Percentiles rank a stretch among this genome's conserved stretches.
Conservation (phyloP, 1,284 basidiomycete species). For the Mycosarcoma mackinlayi region DNA sequence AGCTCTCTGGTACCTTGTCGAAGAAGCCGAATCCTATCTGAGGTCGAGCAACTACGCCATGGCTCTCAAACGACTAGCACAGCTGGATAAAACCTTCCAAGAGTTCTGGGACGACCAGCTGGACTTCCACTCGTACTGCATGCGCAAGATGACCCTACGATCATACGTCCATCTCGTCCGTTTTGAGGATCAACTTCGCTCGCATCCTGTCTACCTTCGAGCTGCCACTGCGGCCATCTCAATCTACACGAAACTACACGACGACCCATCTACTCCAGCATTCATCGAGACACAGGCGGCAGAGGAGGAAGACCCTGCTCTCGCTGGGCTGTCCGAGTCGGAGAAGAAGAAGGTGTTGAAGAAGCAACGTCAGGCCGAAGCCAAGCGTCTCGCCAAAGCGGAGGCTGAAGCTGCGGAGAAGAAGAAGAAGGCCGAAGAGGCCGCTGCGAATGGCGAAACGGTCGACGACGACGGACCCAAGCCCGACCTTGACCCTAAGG, state of each 20-base stretch:
- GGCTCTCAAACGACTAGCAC: slow-evolving; percentile 87
- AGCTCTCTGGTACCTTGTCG: slow-evolving; percentile 85
- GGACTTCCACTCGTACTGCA: slow-evolving; percentile 95
- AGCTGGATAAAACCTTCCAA: slow-evolving; percentile 84
- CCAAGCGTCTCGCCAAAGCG: slow-evolving; percentile 25
- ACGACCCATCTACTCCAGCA: slow-evolving; percentile 61
- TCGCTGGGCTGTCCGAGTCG: slow-evolving; percentile 16
- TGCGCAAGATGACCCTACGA: slow-evolving; percentile 88
- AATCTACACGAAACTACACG: slow-evolving; percentile 75
- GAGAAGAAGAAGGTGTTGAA: slow-evolving; percentile 49
- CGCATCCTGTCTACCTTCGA: slow-evolving; percentile 80
- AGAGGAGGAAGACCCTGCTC: slow-evolving; percentile 44
- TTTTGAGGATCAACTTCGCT: slow-evolving; percentile 84
- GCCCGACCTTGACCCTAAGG: slow-evolving; percentile 68
- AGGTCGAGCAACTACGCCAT: slow-evolving; percentile 78
- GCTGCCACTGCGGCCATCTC: slow-evolving; percentile 78
- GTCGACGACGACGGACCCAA: slow-evolving; percentile 81
- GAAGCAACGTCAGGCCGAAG: slow-evolving; percentile 40
- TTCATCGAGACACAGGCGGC: slow-evolving; percentile 40
- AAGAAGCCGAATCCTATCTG: slow-evolving; percentile 81
- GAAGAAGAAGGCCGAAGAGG: slow-evolving; percentile 37
- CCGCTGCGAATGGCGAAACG: slow-evolving; percentile 63
- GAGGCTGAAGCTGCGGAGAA: slow-evolving; percentile 32
- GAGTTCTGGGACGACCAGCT: slow-evolving; percentile 96
- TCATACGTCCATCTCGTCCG: slow-evolving; percentile 82